A percentile compares a stretch with the other conserved stretches of the same genome.
Conservation (phyloP, 2,329 filamentous ascomycete species). For the Zymoseptoria tritici region DNA sequence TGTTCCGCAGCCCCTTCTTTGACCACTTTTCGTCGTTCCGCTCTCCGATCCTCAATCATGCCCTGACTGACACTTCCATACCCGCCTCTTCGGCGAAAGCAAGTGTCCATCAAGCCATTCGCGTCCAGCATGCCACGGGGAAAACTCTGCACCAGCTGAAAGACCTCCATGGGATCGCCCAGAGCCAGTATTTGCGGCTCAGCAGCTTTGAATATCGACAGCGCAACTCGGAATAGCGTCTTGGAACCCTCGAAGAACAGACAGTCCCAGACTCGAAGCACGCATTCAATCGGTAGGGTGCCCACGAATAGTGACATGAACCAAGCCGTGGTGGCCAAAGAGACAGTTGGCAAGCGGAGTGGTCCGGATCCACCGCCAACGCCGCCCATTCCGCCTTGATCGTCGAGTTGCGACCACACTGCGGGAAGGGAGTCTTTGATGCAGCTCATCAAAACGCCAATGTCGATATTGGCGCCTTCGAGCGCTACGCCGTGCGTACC, state of each 20-base stretch:
- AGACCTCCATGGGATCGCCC: slow-evolving; percentile 86
- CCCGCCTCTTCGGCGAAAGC: slow-evolving; percentile 60
- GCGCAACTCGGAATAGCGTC: slow-evolving; percentile 83
- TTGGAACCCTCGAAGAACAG: slow-evolving; percentile 95
- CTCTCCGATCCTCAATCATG: slow-evolving; percentile 67
- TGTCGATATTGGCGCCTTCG: slow-evolving; percentile 86
- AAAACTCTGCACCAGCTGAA: slow-evolving; percentile 83
- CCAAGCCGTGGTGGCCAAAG: slow-evolving; percentile 89
- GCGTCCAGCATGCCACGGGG: slow-evolving; percentile 75
- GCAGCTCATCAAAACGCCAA: slow-evolving; percentile 84
- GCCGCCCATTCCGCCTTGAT: slow-evolving; percentile 50
- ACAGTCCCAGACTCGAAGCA: slow-evolving; percentile 86
- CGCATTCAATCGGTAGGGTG: slow-evolving; percentile 83
- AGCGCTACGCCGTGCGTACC: slow-evolving; percentile 87
- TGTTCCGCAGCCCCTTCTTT: slow-evolving; percentile 15
- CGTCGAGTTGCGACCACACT: slow-evolving; percentile 83
- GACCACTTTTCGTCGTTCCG: slow-evolving; percentile 46
- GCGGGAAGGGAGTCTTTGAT: slow-evolving; percentile 74
- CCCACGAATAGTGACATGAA: slow-evolving; percentile 97
- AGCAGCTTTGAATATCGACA: slow-evolving; percentile 84
- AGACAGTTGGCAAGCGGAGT: slow-evolving; percentile 72
- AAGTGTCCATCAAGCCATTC: slow-evolving; percentile 73
- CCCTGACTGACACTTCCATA: slow-evolving; percentile 77
- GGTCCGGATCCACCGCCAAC: slow-evolving; percentile 32
- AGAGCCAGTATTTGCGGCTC: slow-evolving; percentile 74